Conservation (phyloP, 805 yeast species). For the Lipomyces orientalis region DNA sequence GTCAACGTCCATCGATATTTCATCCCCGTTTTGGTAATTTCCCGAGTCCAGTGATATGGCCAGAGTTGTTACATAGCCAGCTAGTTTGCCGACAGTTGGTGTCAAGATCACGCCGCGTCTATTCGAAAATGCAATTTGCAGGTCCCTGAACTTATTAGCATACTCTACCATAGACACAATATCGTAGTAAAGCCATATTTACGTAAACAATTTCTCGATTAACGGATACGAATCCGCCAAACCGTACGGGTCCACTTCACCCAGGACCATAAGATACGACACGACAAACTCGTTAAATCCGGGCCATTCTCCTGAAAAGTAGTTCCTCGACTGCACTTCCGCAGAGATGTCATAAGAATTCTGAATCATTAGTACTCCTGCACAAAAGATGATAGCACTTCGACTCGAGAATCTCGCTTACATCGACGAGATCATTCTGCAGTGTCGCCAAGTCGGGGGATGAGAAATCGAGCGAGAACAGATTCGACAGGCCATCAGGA, state of each 20-base stretch:
- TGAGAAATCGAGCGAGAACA: conserved; percentile 19
- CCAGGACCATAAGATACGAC: conserved; percentile 55
- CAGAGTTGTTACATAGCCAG: conserved; percentile 19
- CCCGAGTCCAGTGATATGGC: conserved; percentile 28
- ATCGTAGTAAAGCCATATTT: conserved; percentile 8
- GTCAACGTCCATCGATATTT: conserved; percentile 13
- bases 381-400: neutral
- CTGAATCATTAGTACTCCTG: conserved; percentile 12
- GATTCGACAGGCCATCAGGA: conserved; percentile 6
- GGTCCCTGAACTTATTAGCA: conserved; percentile 44
- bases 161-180: conserved; percentile 46
- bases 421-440: conserved; percentile 46
- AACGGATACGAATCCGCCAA: conserved; percentile 57
- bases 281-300: conserved; percentile 55
- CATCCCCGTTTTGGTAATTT: conserved; percentile 3
- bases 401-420: conserved; percentile 23
- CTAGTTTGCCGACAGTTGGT: conserved; percentile 16
- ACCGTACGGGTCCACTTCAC: conserved; percentile 61
- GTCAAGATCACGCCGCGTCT: conserved; percentile 42
- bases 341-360: conserved; percentile 35
- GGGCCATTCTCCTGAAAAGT: conserved; percentile 48
- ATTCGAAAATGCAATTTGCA: conserved; percentile 48
- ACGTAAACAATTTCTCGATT: conserved; percentile 53
- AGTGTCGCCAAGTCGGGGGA: conserved; percentile 44
- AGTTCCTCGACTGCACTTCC: conserved; percentile 42